Conservation (phyloP, 1,284 basidiomycete genomes). For the Leccinum subspadiceum region DNA sequence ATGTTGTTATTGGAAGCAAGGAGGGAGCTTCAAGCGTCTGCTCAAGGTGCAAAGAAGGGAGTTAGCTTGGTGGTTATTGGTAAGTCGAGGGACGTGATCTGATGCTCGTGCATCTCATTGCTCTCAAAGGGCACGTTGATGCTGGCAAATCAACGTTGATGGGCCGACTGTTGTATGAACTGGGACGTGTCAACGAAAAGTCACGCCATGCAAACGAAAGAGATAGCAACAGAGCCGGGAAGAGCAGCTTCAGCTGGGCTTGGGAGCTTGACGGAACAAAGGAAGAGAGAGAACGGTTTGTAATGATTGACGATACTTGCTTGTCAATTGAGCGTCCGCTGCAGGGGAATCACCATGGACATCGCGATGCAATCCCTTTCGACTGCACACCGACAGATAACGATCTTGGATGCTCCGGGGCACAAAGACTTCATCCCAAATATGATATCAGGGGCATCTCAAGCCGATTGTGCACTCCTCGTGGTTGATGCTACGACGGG, state of each 20-base stretch:
- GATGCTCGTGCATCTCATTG: slow-evolving; percentile 8
- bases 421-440: slow-evolving; percentile 98
- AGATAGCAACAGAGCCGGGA: slow-evolving; percentile 88
- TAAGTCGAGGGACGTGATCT: slow-evolving; percentile 39
- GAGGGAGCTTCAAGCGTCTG: slow-evolving; percentile 51
- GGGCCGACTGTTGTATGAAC: slow-evolving; percentile 91
- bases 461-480: slow-evolving; percentile 95
- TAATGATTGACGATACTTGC: slow-evolving; percentile 9
- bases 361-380: slow-evolving; percentile 84
- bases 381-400: slow-evolving; percentile 80
- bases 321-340: slow-evolving; percentile 1
- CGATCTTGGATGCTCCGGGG: slow-evolving; percentile 93
- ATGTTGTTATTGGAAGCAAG: slow-evolving; percentile 84
- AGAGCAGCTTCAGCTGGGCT: slow-evolving; percentile 95
- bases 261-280: slow-evolving; percentile 94
- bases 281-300: slow-evolving; percentile 90
- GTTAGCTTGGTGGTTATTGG: slow-evolving; percentile 93
- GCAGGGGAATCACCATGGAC: slow-evolving; percentile 96
- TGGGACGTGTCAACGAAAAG: slow-evolving; percentile 87
- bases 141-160: slow-evolving; percentile 98
- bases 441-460: slow-evolving; percentile 98
- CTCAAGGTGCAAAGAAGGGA: slow-evolving; percentile 59
- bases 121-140: slow-evolving; percentile 81
- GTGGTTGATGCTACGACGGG: slow-evolving; percentile 90
- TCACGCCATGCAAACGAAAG: slow-evolving; percentile 84